Evolutionary conservation across 2,329 filamentous ascomycete species (phyloP), one percentile per base, ranked within the genome.

Genomic region (Hymenoscyphus infarciens): DNA sequence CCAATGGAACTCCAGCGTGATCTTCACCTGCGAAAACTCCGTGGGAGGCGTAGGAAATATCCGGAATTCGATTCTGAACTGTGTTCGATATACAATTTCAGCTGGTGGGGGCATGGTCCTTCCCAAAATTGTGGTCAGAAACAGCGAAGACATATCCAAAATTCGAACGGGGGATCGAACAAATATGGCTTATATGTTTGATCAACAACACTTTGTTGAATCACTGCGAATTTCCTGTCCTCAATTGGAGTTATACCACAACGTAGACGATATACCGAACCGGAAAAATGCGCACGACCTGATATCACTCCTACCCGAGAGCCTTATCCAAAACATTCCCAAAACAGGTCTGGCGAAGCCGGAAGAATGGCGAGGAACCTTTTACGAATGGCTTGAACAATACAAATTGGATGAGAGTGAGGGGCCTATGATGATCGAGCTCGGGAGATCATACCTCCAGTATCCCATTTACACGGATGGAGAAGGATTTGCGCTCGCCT

Each of bases 21-120:
- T 68, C 5, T 69, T 72, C 60, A 69, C 67, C 3, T 73, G 71
- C 62, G 63, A 60, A 29, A 62, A 69, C 39, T 67, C 65, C 29
- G 63, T 66, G 11, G 70, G 71, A 22, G 71, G 71, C 10, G 61
- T 73, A n/a, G 69, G 70, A 11, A 73, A 71, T 56, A 64, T 71
- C 31, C 69, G 71, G 25, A 73, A 73, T 59, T 70, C 67, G 38
- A 68, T 72, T 38, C 61, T 73, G 33, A 70, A 69, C 35, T 72
- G 71, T 56, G 64, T 72, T 22, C 65, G 71, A 6, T 71, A 72
- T 62, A 61, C 68, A 15, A 72, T 73, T 56, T 65, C 64, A 16
- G 68, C 69, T n/a, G 71, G 71, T 25, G 71, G 63, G 7, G 63
- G 59, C 7, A 33, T 71, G n/a, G 64, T 65, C 1, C 42, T 68